Conservation (phyloP, 495 filamentous ascomycete species). For the Chaetomidium leptoderma region DNA sequence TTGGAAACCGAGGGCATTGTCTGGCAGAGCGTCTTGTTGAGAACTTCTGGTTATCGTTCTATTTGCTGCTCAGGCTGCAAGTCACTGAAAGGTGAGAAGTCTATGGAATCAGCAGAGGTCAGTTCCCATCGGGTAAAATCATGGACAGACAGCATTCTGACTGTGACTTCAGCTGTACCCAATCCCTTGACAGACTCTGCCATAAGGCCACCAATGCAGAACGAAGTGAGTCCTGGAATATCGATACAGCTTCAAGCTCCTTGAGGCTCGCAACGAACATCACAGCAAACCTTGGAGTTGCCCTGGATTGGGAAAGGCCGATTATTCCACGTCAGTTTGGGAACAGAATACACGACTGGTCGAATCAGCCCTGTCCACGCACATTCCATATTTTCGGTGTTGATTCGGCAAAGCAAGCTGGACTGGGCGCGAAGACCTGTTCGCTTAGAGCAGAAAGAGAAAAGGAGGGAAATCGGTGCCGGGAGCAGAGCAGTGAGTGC, state of each 20-base stretch:
- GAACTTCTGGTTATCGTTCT: not conserved
- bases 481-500: no score
- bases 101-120: not conserved
- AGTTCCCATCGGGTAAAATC: not conserved
- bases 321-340: no score
- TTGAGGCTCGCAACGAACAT: no score
- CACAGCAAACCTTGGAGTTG: no score
- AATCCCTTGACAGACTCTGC: not conserved
- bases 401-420: no score
- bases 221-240: not conserved
- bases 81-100: not conserved
- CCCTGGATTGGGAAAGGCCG: no score
- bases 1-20: not conserved
- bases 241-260: not conserved
- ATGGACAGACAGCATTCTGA: not conserved
- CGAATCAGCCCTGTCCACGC: no score
- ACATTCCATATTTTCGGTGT: no score
- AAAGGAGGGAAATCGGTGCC: no score
- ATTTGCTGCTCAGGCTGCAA: not conserved
- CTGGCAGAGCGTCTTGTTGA: not conserved
- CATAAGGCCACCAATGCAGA: not conserved
- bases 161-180: not conserved
- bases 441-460: no score
- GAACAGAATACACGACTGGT: no score
- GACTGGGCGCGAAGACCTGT: no score